Base-by-base conservation (phyloP, 139 green algal genomes). In the Tetraselmis striata region DNA sequence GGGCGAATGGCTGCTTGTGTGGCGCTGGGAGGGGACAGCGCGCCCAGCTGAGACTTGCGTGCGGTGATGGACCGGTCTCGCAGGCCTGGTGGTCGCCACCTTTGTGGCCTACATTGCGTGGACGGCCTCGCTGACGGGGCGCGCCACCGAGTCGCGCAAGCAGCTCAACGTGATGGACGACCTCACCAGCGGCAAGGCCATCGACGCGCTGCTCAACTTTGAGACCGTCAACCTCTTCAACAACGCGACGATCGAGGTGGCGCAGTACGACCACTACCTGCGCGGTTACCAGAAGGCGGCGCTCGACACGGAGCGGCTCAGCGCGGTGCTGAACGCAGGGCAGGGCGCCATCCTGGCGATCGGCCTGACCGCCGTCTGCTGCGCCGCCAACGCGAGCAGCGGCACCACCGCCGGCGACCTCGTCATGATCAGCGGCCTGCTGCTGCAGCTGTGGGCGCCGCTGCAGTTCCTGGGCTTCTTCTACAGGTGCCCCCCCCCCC, bases 401-500 rank as follows among this genome's bases (percentile, higher is more conserved):
- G 82, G 85, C 59, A 78, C 91, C 77, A 92, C 77, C 23, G 84
- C 87, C 2, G 92, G 93, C 0, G 92, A 97, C 81, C 85, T 96
- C 77, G 91, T 95, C 28, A 91, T 99, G 92, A 92, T 94, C 59
- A 93, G 97, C 59, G 97, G 95, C 0, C 86, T 99, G 77, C 88
- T 99, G 80, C 84, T 98, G 82, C 97, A 99, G 89, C 92, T 99
- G 30, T 98, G 93, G 94, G 91, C 90, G 25, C 96, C 96, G 0
- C 90, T 99, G 84, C 90, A 96, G 85, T 98, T 96, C 82, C 86
- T 98, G 59, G 94, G 94, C 31, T 98, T 92, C 90, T 97, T 96
- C 81, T 90, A 87, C 80, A 83, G 92, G 90, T 1, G 82, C 59
- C 23, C 77, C n/a, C n/a, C n/a, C n/a, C n/a, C n/a, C n/a, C n/a